Evolutionary conservation across 805 yeast species (phyloP), one percentile per base, ranked within the genome.

Genomic region (Maudiozyma saulgeensis): DNA sequence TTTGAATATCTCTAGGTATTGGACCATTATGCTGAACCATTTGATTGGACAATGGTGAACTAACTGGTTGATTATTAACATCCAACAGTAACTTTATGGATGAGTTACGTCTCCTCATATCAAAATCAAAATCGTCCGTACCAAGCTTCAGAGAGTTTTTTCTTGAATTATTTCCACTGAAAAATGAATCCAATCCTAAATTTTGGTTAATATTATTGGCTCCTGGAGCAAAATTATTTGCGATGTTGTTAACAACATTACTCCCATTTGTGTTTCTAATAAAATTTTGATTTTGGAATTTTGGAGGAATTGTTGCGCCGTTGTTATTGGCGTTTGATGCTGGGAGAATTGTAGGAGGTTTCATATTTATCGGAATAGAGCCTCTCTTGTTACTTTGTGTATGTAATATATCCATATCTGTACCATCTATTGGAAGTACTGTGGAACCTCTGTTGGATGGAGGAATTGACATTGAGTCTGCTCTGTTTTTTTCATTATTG

Each of bases 121-220:
- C 61, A 38, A 64, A 61, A 48, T 65, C 69, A 43, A 61, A 58
- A 49, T 65, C 68, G 11, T 64, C 64, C 18, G 57, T 56, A 26
- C 56, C 51, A 39, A 62, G 59, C 48, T 60, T 61, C n/a, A 63
- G 47, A 3, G 68, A 63, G 42, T 63, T 59, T 32, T 63, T 60
- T 44, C 68, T 60, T 16, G 67, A 58, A 26, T 46, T 49, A 31
- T 43, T 38, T 26, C 41, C 43, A 19, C 26, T 43, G 40, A 50
- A 50, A 34, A 52, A 52, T 19, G 35, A 21, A 31, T 52, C 55
- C 32, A 50, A 44, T 13, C 40, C 53, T 19, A 43, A 18, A 32
- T 34, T 40, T 15, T 49, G 39, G 4, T 18, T 23, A 7, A 35
- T 25, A 23, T 40, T 28, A 34, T 18, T 40, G 19, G 9, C 6